Conservation (phyloP, 2,329 filamentous ascomycete genomes). For the Pezicula carpinea region DNA sequence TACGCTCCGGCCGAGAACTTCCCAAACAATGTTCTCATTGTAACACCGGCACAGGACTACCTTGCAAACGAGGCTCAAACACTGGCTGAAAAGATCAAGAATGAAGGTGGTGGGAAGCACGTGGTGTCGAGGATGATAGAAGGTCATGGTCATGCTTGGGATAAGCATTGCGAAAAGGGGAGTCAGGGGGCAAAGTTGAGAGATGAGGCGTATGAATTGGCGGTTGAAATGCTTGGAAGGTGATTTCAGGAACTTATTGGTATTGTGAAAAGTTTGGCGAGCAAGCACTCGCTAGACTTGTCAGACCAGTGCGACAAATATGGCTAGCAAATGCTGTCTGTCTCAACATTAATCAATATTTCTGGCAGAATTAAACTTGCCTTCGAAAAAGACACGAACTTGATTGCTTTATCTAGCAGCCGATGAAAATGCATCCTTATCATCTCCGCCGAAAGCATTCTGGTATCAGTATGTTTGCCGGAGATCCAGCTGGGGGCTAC, state of each 20-base stretch:
- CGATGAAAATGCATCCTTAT: no score
- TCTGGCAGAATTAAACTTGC: no score
- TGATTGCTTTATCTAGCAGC: no score
- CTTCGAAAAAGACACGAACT: no score
- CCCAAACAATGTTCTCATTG: slow-evolving; percentile 25
- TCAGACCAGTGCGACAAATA: no score
- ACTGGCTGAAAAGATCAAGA: slow-evolving; percentile 26
- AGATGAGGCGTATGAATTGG: slow-evolving; percentile 8
- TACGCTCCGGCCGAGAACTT: slow-evolving; percentile 23
- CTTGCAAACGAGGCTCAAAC: slow-evolving; percentile 31
- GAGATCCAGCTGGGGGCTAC: no score
- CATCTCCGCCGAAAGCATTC: no score
- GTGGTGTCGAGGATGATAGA: slow-evolving; percentile 21
- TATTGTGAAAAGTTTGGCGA: no score
- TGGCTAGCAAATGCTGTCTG: no score
- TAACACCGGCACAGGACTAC: slow-evolving; percentile 33
- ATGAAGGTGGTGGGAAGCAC: slow-evolving; percentile 13
- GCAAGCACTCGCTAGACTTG: no score
- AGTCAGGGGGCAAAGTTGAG: slow-evolving; percentile 4
- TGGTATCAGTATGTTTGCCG: no score
- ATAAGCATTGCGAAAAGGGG: slow-evolving; percentile 8
- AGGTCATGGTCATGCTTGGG: slow-evolving; percentile 14
- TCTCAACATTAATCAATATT: no score
- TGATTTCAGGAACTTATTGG: neutral
- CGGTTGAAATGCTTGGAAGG: slow-evolving; percentile 7